A percentile compares a stretch with the other conserved stretches of the same genome.
These are phyloP conservation scores for Xylaria bambusicola DNA, from an alignment of 495 filamentous ascomycete genomes.

Conservation along the genomic window DNA sequence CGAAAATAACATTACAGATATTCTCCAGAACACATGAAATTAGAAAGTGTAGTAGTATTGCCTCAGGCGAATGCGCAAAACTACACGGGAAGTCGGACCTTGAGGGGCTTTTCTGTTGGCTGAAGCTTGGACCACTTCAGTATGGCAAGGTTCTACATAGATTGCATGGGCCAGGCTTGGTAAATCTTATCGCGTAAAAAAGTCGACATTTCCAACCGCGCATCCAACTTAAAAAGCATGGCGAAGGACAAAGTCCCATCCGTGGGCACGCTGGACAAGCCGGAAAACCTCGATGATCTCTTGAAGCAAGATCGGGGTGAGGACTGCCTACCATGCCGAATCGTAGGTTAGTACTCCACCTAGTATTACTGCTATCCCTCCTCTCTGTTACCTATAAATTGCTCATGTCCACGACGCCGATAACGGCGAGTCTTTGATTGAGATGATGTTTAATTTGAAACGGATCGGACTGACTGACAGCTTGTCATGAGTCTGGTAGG, in stretches of 20 bases:
- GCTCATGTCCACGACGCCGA: no score
- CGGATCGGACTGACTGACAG: constrained; percentile 9
- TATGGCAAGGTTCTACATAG: background rate
- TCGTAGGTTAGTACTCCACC: constrained; percentile 58
- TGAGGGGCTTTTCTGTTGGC: background rate
- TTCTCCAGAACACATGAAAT: no score
- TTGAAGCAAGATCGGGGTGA: constrained; percentile 65
- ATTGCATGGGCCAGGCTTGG: background rate
- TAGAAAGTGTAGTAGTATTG: no score
- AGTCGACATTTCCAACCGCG: background rate
- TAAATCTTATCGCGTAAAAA: constrained; percentile 1
- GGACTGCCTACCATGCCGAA: constrained; percentile 68
- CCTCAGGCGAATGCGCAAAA: background rate
- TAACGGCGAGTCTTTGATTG: no score
- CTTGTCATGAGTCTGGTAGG: constrained; percentile 50
- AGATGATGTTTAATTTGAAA: no score
- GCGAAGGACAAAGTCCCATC: constrained; percentile 42
- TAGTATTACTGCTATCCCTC: background rate
- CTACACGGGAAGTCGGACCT: background rate
- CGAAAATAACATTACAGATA: no score
- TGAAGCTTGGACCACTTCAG: constrained; percentile 8
- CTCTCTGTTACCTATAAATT: no score
- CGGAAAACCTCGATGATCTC: constrained; percentile 53
- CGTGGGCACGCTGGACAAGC: constrained; percentile 47
- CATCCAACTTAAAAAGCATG: constrained; percentile 32